Conservation (phyloP, 2,329 filamentous ascomycete species). For the Penicillium sp. region DNA sequence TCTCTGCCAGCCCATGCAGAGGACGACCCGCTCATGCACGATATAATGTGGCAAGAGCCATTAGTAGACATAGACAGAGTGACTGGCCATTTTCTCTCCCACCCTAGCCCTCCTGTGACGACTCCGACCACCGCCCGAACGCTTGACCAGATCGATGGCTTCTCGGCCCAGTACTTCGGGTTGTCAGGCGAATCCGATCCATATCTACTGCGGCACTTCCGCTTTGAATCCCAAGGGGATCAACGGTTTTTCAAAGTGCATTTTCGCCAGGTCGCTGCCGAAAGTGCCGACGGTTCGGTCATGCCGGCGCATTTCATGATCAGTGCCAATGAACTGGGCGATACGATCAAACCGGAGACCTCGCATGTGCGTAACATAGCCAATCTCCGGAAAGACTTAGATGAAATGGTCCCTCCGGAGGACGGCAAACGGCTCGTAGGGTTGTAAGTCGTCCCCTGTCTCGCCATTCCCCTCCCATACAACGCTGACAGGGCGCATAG, state of each 20-base stretch:
- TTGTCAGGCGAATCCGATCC: conserved; percentile 32
- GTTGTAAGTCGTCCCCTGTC: no score
- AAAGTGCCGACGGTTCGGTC: conserved; percentile 34
- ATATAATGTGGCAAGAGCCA: no score
- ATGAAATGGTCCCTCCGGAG: neutral
- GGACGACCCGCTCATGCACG: no score
- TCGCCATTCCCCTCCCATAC: neutral
- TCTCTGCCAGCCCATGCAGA: no score
- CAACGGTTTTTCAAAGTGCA: conserved; percentile 32
- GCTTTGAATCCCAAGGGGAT: no score
- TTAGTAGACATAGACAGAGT: no score
- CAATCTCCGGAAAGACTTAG: conserved; percentile 13
- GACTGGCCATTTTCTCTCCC: no score
- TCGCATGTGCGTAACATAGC: no score
- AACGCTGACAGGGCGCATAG: no score
- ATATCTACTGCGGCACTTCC: conserved; percentile 33
- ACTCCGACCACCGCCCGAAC: conserved; percentile 15
- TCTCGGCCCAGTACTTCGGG: conserved; percentile 27
- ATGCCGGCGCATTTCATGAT: conserved; percentile 25
- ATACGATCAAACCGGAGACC: neutral
- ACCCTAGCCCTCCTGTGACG: no score
- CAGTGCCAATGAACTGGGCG: no score
- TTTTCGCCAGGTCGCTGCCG: conserved; percentile 32
- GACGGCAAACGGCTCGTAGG: no score
- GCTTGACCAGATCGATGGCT: conserved; percentile 28